Evolutionary conservation across 345 rosid genomes (phyloP).

Genomic region (Gossypioides kirkii): DNA sequence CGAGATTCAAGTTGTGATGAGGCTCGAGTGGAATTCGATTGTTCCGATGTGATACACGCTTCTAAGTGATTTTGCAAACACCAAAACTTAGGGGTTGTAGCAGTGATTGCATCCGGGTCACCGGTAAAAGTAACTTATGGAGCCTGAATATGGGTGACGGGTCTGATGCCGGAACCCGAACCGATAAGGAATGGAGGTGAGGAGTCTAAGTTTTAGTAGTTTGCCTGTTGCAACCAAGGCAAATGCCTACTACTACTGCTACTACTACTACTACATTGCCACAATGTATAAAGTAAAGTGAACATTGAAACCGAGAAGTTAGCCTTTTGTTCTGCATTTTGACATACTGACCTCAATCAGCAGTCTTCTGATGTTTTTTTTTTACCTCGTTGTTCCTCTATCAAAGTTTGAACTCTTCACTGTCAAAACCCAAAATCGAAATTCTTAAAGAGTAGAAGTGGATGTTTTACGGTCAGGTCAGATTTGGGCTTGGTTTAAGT

Average conservation of each 20-base stretch:
- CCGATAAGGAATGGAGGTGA: too few species aligned
- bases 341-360: conserved; percentile 28
- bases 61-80: not conserved
- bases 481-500: conserved; percentile 20
- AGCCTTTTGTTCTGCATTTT: not conserved
- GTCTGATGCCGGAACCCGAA: not conserved
- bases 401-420: conserved; percentile 57
- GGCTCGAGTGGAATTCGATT: not conserved
- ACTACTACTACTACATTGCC: too few species aligned
- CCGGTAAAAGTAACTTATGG: not conserved
- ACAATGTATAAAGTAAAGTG: not conserved
- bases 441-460: conserved; percentile 1
- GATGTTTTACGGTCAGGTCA: not conserved
- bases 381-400: conserved; percentile 36
- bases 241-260: not conserved
- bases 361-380: conserved; percentile 22
- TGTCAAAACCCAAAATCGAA: not conserved
- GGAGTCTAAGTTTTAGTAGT: too few species aligned
- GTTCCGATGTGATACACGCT: not conserved
- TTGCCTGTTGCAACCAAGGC: not conserved
- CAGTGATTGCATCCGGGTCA: too few species aligned
- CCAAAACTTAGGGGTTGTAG: not conserved
- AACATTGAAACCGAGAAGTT: conserved; percentile 6
- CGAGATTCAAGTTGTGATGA: too few species aligned
- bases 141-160: not conserved